These are phyloP conservation scores for Blastobotrys aristatus DNA, from an alignment of 1,139 yeast species.

Conservation along the genomic window DNA sequence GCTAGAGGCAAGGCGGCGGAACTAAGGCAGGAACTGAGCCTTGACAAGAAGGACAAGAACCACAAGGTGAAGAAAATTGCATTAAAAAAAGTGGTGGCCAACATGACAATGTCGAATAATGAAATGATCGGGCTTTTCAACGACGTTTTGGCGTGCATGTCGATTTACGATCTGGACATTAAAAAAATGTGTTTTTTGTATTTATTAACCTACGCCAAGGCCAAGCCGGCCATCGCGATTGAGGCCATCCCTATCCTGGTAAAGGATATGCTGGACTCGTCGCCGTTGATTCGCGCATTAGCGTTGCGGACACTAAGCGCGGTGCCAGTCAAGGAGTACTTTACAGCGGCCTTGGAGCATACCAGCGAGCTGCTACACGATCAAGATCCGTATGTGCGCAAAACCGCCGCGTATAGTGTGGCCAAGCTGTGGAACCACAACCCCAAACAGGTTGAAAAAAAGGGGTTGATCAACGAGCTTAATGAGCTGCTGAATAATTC, in stretches of 20 bases:
- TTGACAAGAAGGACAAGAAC: conserved; percentile 48
- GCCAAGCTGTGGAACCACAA: conserved; percentile 63
- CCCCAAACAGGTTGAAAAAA: conserved; percentile 42
- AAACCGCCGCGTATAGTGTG: conserved; percentile 64
- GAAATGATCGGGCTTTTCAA: conserved; percentile 67
- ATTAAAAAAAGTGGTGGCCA: conserved; percentile 73
- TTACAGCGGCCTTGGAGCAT: conserved; percentile 42
- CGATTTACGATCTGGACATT: conserved; percentile 63
- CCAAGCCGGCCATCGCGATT: conserved; percentile 51
- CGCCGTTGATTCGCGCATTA: conserved; percentile 45
- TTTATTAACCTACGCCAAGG: conserved; percentile 54
- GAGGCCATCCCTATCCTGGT: conserved; percentile 54
- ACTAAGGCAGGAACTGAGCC: conserved; percentile 51
- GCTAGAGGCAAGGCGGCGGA: conserved; percentile 45
- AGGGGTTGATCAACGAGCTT: conserved; percentile 48
- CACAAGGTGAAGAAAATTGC: conserved; percentile 50
- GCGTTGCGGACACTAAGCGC: conserved; percentile 64
- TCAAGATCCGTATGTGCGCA: conserved; percentile 56
- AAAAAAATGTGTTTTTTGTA: conserved; percentile 56
- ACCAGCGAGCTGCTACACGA: conserved; percentile 43
- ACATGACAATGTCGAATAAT: conserved; percentile 73
- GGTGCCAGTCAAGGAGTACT: conserved; percentile 50
- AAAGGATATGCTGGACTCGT: conserved; percentile 45
- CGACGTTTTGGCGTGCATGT: conserved; percentile 59
- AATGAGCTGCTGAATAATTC: conserved; percentile 53